phyloP scores from a whole-genome alignment of 306 rosid species.

The Mimosa pudica region DNA sequence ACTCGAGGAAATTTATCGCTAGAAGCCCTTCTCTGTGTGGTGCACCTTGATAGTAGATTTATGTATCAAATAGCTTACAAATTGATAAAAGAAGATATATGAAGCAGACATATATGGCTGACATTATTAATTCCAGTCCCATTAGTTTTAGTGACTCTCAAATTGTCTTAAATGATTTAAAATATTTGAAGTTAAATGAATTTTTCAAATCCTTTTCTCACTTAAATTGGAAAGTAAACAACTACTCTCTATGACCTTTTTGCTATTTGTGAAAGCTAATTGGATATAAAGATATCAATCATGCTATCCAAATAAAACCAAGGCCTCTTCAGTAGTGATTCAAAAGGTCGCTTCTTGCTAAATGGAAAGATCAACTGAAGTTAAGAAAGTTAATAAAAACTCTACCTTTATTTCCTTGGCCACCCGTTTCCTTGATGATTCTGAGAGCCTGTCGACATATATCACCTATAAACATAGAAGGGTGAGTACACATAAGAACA shows the following conservation, averaged over 20 bases:
- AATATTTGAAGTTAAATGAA: not conserved
- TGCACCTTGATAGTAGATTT: conserved; percentile 89
- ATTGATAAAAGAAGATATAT: conserved; percentile 43
- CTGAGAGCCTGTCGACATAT: conserved; percentile 74
- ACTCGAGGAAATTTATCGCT: conserved; percentile 81
- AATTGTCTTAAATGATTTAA: not conserved
- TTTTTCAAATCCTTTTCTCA: not conserved
- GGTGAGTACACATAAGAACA: not conserved
- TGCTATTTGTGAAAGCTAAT: not conserved
- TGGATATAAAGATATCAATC: not conserved
- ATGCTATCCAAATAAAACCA: not conserved
- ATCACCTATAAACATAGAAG: conserved; percentile 64
- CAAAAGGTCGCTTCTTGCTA: not conserved
- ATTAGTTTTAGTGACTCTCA: not conserved
- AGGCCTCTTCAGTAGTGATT: not conserved
- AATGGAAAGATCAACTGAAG: not conserved
- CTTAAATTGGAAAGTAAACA: too few relatives aligned
- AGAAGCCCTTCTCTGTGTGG: conserved; percentile 91
- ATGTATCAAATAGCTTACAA: conserved; percentile 93
- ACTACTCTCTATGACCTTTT: not conserved
- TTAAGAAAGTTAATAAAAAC: not conserved
- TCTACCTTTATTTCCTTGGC: conserved; percentile 13
- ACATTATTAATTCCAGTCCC: not conserved
- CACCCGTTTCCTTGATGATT: conserved; percentile 62
- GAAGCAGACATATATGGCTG: conserved; percentile 10